These are phyloP conservation scores for Capronia americana DNA, from an alignment of 2,329 filamentous ascomycete species.

Conservation along the genomic window DNA sequence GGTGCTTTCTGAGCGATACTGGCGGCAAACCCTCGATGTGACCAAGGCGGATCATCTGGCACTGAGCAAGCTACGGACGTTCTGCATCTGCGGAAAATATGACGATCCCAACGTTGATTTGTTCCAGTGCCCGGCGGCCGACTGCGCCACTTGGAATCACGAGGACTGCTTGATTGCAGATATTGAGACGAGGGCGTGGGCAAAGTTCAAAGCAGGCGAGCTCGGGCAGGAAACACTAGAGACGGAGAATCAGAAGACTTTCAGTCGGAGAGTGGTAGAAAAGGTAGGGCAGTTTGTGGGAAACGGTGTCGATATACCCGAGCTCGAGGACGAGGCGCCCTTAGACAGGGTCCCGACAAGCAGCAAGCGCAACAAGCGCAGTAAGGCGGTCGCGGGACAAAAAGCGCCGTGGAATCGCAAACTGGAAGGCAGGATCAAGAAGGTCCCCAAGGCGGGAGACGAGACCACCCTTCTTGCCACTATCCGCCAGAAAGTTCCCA, in stretches of 20 bases:
- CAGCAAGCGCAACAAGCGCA: constrained; percentile 19
- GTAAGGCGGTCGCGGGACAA: constrained; percentile 3
- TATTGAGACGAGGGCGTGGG: constrained; percentile 29
- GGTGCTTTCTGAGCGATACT: constrained; percentile 60
- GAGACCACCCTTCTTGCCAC: constrained; percentile 23
- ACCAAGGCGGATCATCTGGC: constrained; percentile 19
- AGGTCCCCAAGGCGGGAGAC: neutral
- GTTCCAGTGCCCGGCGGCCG: constrained; percentile 61
- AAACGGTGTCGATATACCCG: constrained; percentile 6
- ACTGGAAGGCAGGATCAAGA: constrained; percentile 29
- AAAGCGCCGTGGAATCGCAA: constrained; percentile 33
- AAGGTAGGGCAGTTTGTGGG: constrained; percentile 14
- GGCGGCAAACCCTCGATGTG: constrained; percentile 68
- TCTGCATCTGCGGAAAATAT: constrained; percentile 65
- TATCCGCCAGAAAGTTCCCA: constrained; percentile 29
- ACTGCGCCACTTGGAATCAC: constrained; percentile 68
- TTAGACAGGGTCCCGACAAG: neutral
- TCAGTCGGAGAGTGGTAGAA: constrained; percentile 23
- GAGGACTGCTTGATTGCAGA: constrained; percentile 61
- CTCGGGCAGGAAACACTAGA: constrained; percentile 25
- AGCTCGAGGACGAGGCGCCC: constrained; percentile 9
- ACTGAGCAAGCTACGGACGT: constrained; percentile 41
- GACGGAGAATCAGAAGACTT: constrained; percentile 9
- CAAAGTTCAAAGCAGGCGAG: constrained; percentile 26
- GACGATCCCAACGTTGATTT: constrained; percentile 68